Conservation (phyloP, 768 basidiomycete genomes). For the Psilocybe cubensis region DNA sequence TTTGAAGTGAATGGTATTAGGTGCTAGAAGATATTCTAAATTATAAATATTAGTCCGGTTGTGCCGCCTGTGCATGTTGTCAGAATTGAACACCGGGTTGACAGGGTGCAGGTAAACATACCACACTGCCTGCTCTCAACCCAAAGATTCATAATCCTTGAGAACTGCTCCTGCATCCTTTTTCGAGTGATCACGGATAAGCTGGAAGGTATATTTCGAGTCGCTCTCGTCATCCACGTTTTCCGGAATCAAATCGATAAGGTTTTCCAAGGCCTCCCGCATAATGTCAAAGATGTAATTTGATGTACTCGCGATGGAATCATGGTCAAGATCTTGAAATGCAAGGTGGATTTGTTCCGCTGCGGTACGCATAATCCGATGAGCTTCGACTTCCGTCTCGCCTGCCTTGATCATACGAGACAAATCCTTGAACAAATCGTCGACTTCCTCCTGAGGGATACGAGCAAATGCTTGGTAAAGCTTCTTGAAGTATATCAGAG, state of each 20-base stretch:
- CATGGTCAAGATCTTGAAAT: constrained; percentile 24
- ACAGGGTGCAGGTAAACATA: too few relatives aligned
- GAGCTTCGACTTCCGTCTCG: constrained; percentile 23
- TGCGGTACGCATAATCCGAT: constrained; percentile 26
- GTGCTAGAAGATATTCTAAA: not conserved
- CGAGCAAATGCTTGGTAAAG: constrained; percentile 27
- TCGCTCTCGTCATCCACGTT: constrained; percentile 28
- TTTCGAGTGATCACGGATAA: constrained; percentile 25
- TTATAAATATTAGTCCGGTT: not conserved
- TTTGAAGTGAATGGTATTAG: not conserved
- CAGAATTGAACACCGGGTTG: not conserved
- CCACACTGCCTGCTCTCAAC: constrained; percentile 10
- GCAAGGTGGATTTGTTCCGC: constrained; percentile 33
- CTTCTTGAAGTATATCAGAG: constrained; percentile 28
- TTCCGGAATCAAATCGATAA: constrained; percentile 25
- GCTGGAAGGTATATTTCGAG: constrained; percentile 27
- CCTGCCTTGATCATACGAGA: constrained; percentile 24
- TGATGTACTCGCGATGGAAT: constrained; percentile 20
- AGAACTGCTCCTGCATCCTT: constrained; percentile 28
- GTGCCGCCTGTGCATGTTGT: not conserved
- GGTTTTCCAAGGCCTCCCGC: constrained; percentile 20
- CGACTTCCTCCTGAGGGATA: constrained; percentile 19
- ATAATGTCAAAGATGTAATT: constrained; percentile 26
- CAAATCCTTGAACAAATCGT: constrained; percentile 26
- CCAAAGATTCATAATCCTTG: constrained; percentile 37